Evolutionary conservation across 208 protist species (phyloP).

Genomic region (Naegleria lovaniensis): DNA sequence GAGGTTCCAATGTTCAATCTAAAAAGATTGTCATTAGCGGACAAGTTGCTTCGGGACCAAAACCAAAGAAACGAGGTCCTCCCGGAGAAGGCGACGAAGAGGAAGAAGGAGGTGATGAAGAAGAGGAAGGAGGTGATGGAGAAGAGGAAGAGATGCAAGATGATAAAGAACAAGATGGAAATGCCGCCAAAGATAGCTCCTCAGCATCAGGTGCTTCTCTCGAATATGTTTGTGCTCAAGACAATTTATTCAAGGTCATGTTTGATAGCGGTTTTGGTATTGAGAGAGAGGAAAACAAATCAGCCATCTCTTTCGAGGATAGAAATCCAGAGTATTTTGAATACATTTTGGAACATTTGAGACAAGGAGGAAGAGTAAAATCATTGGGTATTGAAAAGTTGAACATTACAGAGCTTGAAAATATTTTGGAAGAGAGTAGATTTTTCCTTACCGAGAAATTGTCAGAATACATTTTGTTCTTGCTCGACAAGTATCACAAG

Average conservation of each 20-base stretch:
- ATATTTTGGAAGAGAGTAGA: background rate
- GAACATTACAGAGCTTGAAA: background rate
- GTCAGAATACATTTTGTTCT: background rate
- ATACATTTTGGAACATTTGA: slow-evolving; percentile 16
- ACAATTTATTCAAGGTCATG: slow-evolving; percentile 1
- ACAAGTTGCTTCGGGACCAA: no score
- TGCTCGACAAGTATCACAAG: background rate
- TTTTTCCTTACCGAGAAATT: background rate
- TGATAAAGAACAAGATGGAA: no score
- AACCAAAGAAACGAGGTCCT: no score
- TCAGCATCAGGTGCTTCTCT: background rate
- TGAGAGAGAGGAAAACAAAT: background rate
- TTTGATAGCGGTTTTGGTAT: background rate
- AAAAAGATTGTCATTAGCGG: no score
- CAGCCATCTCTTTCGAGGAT: background rate
- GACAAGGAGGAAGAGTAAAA: background rate
- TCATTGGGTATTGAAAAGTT: background rate
- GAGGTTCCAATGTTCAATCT: background rate
- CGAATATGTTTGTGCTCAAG: background rate
- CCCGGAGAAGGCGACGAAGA: no score
- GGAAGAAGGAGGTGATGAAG: no score
- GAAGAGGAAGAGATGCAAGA: no score
- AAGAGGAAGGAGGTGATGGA: no score
- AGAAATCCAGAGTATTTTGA: background rate
- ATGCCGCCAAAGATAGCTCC: no score